A percentile compares a stretch with the other conserved stretches of the same genome.
phyloP scores from a whole-genome alignment of 1,284 basidiomycete species.

The Calocybe gambosa region DNA sequence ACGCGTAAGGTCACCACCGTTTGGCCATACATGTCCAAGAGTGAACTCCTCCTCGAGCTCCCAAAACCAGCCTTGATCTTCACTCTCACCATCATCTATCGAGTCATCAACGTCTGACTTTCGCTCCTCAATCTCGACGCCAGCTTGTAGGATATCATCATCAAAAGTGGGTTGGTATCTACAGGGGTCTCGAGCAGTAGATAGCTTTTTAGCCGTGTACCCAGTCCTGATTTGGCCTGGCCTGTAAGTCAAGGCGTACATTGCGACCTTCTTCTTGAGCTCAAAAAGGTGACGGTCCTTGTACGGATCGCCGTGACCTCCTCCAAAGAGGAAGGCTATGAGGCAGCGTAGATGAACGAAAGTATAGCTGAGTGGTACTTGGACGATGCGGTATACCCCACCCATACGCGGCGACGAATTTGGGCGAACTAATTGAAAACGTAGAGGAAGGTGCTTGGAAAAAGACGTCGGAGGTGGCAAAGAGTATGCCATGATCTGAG shows the following conservation, averaged over 20 bases:
- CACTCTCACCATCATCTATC: constrained; percentile 20
- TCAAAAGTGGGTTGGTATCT: constrained; percentile 31
- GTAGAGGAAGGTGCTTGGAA: constrained; percentile 57
- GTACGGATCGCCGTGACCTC: constrained; percentile 15
- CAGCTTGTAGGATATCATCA: constrained; percentile 21
- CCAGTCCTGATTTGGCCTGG: constrained; percentile 51
- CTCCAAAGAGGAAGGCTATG: constrained; percentile 56
- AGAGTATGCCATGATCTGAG: constrained; percentile 23
- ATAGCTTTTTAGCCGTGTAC: constrained; percentile 45
- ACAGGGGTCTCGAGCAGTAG: constrained; percentile 51
- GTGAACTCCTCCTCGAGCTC: constrained; percentile 60
- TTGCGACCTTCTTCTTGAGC: constrained; percentile 38
- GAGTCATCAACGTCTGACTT: constrained; percentile 21
- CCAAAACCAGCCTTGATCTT: constrained; percentile 45
- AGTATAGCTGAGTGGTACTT: constrained; percentile 65
- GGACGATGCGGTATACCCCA: constrained; percentile 56
- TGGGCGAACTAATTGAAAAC: constrained; percentile 52
- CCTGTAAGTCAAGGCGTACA: constrained; percentile 33
- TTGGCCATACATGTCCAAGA: constrained; percentile 50
- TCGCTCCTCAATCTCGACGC: background rate
- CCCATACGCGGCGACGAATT: constrained; percentile 29
- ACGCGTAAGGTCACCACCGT: constrained; percentile 36
- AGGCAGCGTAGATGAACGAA: constrained; percentile 61
- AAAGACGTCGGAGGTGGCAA: constrained; percentile 42
- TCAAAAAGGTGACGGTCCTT: constrained; percentile 53